Percentiles rank a stretch among this genome's conserved stretches.
phyloP scores from a whole-genome alignment of 2,329 filamentous ascomycete species.

The Hirsutella thompsonii region DNA sequence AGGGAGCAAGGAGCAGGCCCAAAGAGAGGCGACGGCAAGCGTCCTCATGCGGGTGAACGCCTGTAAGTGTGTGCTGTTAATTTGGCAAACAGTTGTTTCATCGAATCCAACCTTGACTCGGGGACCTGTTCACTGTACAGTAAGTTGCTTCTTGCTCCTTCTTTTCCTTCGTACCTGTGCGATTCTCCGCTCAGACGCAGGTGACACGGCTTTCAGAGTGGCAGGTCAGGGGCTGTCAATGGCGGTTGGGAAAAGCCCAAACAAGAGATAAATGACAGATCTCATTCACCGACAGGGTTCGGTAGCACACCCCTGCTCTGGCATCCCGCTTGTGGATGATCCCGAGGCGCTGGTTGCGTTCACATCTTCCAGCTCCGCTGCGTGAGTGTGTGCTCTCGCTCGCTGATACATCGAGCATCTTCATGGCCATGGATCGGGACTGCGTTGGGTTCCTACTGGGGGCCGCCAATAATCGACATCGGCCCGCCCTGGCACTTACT shows the following conservation, averaged over 20 bases:
- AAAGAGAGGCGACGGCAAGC: background rate
- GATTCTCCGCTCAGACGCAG: slow-evolving; percentile 3
- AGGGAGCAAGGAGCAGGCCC: background rate
- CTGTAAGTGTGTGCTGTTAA: background rate
- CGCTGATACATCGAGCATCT: background rate
- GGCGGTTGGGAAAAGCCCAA: slow-evolving; percentile 4
- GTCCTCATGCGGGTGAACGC: background rate
- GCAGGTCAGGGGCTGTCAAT: slow-evolving; percentile 4
- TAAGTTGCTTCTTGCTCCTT: too few species aligned
- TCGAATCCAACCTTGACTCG: background rate
- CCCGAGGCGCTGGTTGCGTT: slow-evolving; percentile 15
- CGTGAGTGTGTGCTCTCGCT: background rate
- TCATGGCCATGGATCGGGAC: too few species aligned
- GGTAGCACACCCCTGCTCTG: slow-evolving; percentile 7
- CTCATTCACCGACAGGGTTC: slow-evolving; percentile 11
- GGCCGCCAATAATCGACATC: too few species aligned
- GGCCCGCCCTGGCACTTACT: too few species aligned
- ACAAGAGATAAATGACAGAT: slow-evolving; percentile 13
- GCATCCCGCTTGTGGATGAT: slow-evolving; percentile 9
- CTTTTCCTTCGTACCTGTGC: background rate
- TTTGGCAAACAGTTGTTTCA: background rate
- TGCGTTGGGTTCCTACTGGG: too few species aligned
- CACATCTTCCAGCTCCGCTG: slow-evolving; percentile 2
- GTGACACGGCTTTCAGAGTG: slow-evolving; percentile 5
- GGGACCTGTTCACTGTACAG: too few species aligned